phyloP scores from a whole-genome alignment of 192 early-diverging fungal genomes.

The Rhizoclosmatium sp. region DNA sequence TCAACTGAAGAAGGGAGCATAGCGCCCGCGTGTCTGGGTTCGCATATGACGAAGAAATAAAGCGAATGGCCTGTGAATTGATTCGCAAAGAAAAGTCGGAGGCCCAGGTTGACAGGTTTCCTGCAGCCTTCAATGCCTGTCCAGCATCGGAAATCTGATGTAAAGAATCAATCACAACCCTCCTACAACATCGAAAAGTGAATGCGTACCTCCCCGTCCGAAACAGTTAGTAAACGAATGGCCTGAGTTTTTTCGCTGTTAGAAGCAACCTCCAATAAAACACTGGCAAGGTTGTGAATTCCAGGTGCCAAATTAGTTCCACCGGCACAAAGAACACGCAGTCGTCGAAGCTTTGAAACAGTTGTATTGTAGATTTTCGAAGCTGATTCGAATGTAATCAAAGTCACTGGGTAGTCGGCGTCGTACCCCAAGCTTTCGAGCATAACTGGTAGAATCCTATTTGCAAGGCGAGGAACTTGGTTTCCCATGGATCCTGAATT shows the following conservation, averaged over 20 bases:
- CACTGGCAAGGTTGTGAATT: not conserved
- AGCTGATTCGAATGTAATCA: constrained; percentile 37
- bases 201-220: constrained; percentile 30
- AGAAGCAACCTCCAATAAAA: not conserved
- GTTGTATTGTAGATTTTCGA: constrained; percentile 7
- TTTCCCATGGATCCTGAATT: constrained; percentile 40
- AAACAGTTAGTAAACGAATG: constrained; percentile 30
- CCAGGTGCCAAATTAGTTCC: constrained; percentile 38
- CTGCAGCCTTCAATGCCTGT: constrained; percentile 7
- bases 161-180: not conserved
- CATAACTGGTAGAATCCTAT: constrained; percentile 6
- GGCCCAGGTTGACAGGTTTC: not conserved
- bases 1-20: constrained; percentile 41
- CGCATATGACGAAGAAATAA: constrained; percentile 15
- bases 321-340: constrained; percentile 7
- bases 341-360: not conserved
- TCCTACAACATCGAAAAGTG: not conserved
- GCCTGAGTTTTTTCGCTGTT: not conserved
- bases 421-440: constrained; percentile 17
- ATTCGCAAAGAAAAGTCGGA: not conserved
- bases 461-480: constrained; percentile 9
- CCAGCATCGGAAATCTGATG: constrained; percentile 20
- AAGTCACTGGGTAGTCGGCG: not conserved
- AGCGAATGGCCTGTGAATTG: constrained; percentile 40
- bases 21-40: constrained; percentile 41